phyloP scores from a whole-genome alignment of 2,329 filamentous ascomycete species.

The Sporothrix sp. region DNA sequence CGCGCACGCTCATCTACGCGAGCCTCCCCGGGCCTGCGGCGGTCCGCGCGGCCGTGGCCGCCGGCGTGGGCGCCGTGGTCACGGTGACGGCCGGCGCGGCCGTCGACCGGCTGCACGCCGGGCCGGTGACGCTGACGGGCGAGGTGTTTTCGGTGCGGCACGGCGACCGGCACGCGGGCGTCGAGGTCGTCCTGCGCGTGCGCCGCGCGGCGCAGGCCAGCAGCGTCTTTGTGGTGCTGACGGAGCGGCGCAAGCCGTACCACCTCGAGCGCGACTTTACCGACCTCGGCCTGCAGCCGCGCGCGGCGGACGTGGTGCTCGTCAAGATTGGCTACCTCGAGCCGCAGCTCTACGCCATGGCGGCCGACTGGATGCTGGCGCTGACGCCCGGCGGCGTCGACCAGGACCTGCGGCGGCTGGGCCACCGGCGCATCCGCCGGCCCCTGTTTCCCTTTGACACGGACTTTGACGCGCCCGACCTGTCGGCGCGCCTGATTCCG shows the following conservation, averaged over 20 bases:
- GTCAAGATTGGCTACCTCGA: conserved; percentile 49
- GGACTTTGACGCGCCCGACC: conserved; percentile 17
- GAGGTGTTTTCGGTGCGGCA: conserved; percentile 39
- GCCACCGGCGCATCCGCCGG: conserved; percentile 36
- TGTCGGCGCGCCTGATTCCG: conserved; percentile 19
- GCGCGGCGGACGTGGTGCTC: conserved; percentile 39
- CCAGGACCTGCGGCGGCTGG: conserved; percentile 39
- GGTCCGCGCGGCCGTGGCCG: conserved; percentile 31
- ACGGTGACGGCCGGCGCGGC: conserved; percentile 43
- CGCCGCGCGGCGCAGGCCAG: too few relatives aligned
- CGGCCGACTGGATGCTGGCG: conserved; percentile 43
- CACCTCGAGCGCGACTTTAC: conserved; percentile 44
- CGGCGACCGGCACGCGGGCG: conserved; percentile 37
- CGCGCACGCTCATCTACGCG: conserved; percentile 40
- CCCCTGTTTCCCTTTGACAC: conserved; percentile 33
- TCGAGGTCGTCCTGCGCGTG: conserved; percentile 40
- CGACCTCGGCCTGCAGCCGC: conserved; percentile 35
- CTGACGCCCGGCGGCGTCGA: conserved; percentile 45
- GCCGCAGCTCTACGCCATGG: conserved; percentile 44
- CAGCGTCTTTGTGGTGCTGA: conserved; percentile 41
- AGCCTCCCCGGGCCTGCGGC: conserved; percentile 40
- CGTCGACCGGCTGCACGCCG: conserved; percentile 38
- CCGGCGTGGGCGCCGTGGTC: conserved; percentile 36
- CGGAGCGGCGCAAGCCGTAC: conserved; percentile 43
- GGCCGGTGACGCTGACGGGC: conserved; percentile 41